Base-by-base conservation (phyloP, 495 filamentous ascomycete genomes). In the Aspergillus campestris region DNA sequence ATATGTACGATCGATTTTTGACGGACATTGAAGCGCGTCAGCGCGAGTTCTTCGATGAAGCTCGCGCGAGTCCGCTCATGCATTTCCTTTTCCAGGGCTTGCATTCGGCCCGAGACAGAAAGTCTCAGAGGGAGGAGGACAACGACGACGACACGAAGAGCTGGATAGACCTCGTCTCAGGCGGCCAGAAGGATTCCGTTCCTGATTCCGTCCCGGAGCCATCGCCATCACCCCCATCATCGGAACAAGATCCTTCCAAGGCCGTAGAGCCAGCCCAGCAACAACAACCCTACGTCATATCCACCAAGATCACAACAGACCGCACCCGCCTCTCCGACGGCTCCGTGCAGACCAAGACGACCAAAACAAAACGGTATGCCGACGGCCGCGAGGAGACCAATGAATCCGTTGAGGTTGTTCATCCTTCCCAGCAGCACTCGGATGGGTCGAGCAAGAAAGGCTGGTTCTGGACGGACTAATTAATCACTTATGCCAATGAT, bases 341-440 rank as follows among this genome's bases (percentile, higher is more conserved):
- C 7, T 80, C 76, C 5, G 60, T 81, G 5, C 69, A 75, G 38
- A 85, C 76, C 5, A 79, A 70, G 48, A 73, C 74, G n/a, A 61
- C 78, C 8, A 59, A 79, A 9, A 82, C 78, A 38, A 80, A 77
- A 57, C 65, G 73, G 6, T 86, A 77, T 53, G 67, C 75, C 0
- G 81, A 86, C 67, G 82, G 82, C 5, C 63, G 73, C 14, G 81
- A 83, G 51, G 78, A 81, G 51, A 75, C 52, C 24, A 72, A 76
- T 6, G 73, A 77, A 10, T 63, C 58, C 9, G 59, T 64, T 7
- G 67, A 73, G 37, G 49, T 62, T 27, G 46, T 47, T 5, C 56
- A 59, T 34, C 52, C 61, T 10, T 51, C 54, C 18, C 60, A 61
- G 38, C 47, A 44, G 2, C 52, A 43, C 10, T 44, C 44, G n/a